These are phyloP conservation scores for Novymonas esmeraldas DNA, from an alignment of 208 protist species.

Conservation along the genomic window DNA sequence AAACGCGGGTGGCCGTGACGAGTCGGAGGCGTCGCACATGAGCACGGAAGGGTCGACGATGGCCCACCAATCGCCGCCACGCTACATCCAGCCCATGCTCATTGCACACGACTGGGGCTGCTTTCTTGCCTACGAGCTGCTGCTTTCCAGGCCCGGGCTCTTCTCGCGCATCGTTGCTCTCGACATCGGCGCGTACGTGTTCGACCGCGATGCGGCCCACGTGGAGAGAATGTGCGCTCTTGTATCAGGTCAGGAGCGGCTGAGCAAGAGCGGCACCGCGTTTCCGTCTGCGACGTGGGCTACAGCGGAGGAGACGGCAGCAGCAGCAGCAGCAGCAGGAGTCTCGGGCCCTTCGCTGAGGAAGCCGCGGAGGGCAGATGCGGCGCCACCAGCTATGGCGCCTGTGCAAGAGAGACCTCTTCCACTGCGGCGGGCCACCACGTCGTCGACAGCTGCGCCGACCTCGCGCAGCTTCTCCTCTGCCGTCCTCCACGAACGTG, in stretches of 20 bases:
- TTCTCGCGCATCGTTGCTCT: constrained; percentile 68
- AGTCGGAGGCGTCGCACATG: not conserved
- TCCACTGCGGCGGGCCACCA: too few relatives aligned
- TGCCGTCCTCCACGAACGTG: too few relatives aligned
- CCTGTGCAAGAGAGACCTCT: too few relatives aligned
- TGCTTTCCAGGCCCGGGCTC: constrained; percentile 50
- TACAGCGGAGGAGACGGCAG: too few relatives aligned
- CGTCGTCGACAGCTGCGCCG: too few relatives aligned
- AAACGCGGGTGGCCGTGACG: not conserved
- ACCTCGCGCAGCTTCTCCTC: not conserved
- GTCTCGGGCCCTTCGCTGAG: too few relatives aligned
- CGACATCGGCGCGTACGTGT: constrained; percentile 44
- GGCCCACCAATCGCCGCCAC: constrained; percentile 42
- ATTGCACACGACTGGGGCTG: constrained; percentile 74
- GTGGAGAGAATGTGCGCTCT: constrained; percentile 24
- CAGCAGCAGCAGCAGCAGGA: too few relatives aligned
- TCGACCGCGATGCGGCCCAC: constrained; percentile 26
- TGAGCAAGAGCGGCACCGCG: not conserved
- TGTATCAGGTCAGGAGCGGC: constrained; percentile 2
- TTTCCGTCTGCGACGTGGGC: too few relatives aligned
- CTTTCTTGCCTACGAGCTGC: constrained; percentile 62
- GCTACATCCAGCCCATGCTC: constrained; percentile 48
- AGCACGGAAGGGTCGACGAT: constrained; percentile 17
- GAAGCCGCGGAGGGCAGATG: too few relatives aligned
- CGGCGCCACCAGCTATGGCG: too few relatives aligned